Conservation (phyloP, 1,284 basidiomycete species). For the Cryptococcus sp. region DNA sequence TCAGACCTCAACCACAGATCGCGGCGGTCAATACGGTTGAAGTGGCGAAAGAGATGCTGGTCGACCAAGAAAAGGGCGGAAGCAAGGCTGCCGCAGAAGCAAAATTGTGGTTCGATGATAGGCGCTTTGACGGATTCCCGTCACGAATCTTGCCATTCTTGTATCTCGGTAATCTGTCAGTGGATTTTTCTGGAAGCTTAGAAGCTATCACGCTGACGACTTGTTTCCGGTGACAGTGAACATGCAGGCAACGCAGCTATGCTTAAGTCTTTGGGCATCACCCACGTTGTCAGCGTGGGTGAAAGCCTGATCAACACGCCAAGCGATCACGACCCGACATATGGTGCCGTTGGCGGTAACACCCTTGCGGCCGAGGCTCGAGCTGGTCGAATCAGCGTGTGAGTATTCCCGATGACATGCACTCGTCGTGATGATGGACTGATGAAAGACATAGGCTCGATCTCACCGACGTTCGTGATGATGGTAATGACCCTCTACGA, state of each 20-base stretch:
- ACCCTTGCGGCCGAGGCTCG: slow-evolving; percentile 42
- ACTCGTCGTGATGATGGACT: neutral
- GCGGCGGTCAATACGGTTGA: slow-evolving; percentile 25
- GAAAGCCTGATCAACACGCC: slow-evolving; percentile 58
- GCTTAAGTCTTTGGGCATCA: slow-evolving; percentile 93
- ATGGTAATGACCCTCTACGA: slow-evolving; percentile 91
- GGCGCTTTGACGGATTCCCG: slow-evolving; percentile 92
- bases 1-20: neutral
- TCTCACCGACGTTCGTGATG: slow-evolving; percentile 63
- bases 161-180: slow-evolving; percentile 91
- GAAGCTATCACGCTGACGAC: slow-evolving; percentile 11
- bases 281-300: slow-evolving; percentile 95
- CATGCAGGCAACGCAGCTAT: slow-evolving; percentile 94
- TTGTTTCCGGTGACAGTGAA: slow-evolving; percentile 59
- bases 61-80: slow-evolving; percentile 33
- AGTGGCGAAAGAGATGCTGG: slow-evolving; percentile 29
- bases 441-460: slow-evolving; percentile 38
- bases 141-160: slow-evolving; percentile 90
- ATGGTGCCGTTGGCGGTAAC: slow-evolving; percentile 34
- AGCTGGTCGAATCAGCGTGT: slow-evolving; percentile 48
- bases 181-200: slow-evolving; percentile 23
- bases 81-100: slow-evolving; percentile 30
- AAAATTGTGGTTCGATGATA: slow-evolving; percentile 88
- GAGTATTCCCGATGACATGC: too few relatives aligned
- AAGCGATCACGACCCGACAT: slow-evolving; percentile 30